Evolutionary conservation across 73 alveolate species (phyloP).

Genomic region (Paramecium sonneborni): DNA sequence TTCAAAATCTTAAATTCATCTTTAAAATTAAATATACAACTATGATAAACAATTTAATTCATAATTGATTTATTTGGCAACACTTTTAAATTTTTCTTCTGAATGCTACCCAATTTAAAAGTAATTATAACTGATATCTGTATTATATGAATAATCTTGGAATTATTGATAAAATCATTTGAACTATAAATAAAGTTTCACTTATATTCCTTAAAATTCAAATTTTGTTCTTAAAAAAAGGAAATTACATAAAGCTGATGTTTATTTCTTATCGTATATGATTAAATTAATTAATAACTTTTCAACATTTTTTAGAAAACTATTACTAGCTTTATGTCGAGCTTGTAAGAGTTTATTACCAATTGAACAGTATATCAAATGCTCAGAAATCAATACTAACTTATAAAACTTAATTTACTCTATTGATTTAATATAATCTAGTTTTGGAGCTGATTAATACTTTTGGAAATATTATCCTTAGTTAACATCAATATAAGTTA

Average conservation of each 20-base stretch:
- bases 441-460: not conserved
- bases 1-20: not conserved
- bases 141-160: not conserved
- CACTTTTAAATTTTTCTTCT: not conserved
- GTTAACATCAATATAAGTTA: not conserved
- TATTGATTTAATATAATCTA: conserved; percentile 11
- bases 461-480: not conserved
- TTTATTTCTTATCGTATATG: not conserved
- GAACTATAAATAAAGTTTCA: not conserved
- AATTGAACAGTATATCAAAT: not conserved
- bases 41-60: not conserved
- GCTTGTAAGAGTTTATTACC: not conserved
- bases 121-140: not conserved
- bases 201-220: not conserved
- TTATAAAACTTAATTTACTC: not conserved
- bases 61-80: not conserved
- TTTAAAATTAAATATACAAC: not conserved
- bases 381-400: not conserved
- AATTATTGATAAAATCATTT: not conserved
- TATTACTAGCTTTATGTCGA: not conserved
- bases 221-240: not conserved
- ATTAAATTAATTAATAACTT: not conserved
- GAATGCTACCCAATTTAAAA: not conserved
- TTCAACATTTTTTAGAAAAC: not conserved
- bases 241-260: not conserved